Conservation (phyloP, 2,329 filamentous ascomycete genomes). For the Fusarium miscanthi region DNA sequence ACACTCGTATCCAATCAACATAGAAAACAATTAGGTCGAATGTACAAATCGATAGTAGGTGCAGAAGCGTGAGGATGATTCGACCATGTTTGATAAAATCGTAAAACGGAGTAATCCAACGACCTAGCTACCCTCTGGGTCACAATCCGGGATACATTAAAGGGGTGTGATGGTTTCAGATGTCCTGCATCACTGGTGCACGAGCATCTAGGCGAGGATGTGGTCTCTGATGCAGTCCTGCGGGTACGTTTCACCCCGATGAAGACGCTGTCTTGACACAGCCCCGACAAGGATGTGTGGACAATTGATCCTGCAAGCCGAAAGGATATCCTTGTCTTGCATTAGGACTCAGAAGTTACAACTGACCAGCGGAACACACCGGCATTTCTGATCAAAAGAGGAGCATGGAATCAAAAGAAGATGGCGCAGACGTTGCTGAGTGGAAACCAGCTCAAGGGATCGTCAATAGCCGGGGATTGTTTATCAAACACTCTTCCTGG, state of each 20-base stretch:
- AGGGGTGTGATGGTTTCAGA: conserved; percentile 40
- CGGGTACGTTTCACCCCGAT: conserved; percentile 63
- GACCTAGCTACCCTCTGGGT: conserved; percentile 10
- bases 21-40: not conserved
- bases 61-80: conserved; percentile 26
- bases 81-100: conserved; percentile 21
- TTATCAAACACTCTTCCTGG: conserved; percentile 24
- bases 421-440: conserved; percentile 14
- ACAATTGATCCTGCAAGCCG: conserved; percentile 34
- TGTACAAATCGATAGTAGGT: not conserved
- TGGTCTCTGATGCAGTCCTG: conserved; percentile 56
- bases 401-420: conserved; percentile 14
- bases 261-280: conserved; percentile 43
- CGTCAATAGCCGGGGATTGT: conserved; percentile 32
- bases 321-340: conserved; percentile 35
- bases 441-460: conserved; percentile 23
- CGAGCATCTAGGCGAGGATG: conserved; percentile 49
- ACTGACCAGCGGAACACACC: conserved; percentile 30
- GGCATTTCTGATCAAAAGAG: conserved; percentile 11
- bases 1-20: conserved; percentile 20
- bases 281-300: conserved; percentile 42
- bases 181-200: conserved; percentile 50
- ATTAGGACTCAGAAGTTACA: conserved; percentile 11
- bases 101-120: conserved; percentile 22
- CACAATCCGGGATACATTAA: conserved; percentile 20